phyloP scores from a whole-genome alignment of 495 filamentous ascomycete genomes.

The Penicillium steckii region DNA sequence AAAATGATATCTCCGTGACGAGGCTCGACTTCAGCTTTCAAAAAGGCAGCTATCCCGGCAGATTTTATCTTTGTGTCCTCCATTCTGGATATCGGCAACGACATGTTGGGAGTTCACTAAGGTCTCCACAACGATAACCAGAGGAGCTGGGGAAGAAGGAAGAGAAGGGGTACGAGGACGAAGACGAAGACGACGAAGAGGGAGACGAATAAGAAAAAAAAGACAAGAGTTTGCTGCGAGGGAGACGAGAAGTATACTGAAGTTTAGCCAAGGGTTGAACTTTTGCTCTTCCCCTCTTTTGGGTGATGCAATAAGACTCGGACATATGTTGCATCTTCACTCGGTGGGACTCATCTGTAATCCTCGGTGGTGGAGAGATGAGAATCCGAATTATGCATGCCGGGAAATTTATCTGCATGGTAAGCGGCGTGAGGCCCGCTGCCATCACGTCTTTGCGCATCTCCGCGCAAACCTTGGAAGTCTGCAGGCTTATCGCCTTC shows the following conservation, averaged over 20 bases:
- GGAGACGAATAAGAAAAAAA: neutral
- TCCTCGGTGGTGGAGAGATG: neutral
- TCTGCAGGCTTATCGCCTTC: neutral
- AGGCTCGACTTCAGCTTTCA: conserved; percentile 35
- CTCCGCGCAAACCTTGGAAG: neutral
- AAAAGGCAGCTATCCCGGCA: conserved; percentile 12
- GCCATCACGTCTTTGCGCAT: neutral
- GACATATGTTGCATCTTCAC: neutral
- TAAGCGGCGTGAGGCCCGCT: neutral
- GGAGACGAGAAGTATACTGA: neutral
- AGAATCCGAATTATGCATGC: neutral
- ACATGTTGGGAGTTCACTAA: too few species aligned
- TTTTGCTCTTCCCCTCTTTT: neutral
- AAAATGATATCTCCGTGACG: conserved; percentile 41
- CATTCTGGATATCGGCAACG: neutral
- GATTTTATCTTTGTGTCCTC: conserved; percentile 5
- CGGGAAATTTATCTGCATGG: neutral
- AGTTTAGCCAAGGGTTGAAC: neutral
- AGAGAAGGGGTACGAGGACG: neutral
- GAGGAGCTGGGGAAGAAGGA: neutral
- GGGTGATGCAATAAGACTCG: neutral
- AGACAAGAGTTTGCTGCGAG: neutral
- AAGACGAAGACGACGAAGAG: neutral
- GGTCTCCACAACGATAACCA: too few species aligned
- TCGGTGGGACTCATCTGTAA: neutral